Conservation (phyloP, 805 yeast species). For the Teunomyces aglyptinius region DNA sequence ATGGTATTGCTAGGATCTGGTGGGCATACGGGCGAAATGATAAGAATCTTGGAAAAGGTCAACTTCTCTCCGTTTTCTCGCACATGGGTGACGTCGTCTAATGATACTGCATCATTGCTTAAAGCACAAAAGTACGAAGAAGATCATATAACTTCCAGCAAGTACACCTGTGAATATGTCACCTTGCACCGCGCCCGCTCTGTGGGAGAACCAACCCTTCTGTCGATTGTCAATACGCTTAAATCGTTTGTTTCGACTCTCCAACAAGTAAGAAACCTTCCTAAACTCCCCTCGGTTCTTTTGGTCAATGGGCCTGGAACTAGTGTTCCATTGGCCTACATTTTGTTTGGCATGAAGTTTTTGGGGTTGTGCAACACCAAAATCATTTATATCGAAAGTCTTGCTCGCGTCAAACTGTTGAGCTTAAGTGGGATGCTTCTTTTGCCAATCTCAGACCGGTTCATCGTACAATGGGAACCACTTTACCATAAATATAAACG, state of each 20-base stretch:
- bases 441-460: conserved; percentile 69
- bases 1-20: conserved; percentile 89
- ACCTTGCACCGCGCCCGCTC: conserved; percentile 55
- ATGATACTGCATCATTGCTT: conserved; percentile 49
- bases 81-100: conserved; percentile 47
- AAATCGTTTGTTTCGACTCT: conserved; percentile 33
- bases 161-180: conserved; percentile 19
- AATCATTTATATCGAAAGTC: conserved; percentile 78
- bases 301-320: conserved; percentile 83
- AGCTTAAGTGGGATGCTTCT: conserved; percentile 76
- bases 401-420: conserved; percentile 74
- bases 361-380: conserved; percentile 48
- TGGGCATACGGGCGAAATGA: conserved; percentile 96
- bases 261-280: conserved; percentile 21
- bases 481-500: conserved; percentile 51
- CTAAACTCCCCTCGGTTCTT: conserved; percentile 42
- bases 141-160: conserved; percentile 7
- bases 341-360: conserved; percentile 50
- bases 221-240: conserved; percentile 48
- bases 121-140: conserved; percentile 40
- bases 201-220: conserved; percentile 53
- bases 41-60: conserved; percentile 55
- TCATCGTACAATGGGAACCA: conserved; percentile 87
- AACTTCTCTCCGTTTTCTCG: conserved; percentile 24
- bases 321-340: conserved; percentile 63